A percentile compares a stretch with the other conserved stretches of the same genome.
Evolutionary conservation across 352 stramenopile species (phyloP).

Genomic region (Phytophthora pseudosyringae): DNA sequence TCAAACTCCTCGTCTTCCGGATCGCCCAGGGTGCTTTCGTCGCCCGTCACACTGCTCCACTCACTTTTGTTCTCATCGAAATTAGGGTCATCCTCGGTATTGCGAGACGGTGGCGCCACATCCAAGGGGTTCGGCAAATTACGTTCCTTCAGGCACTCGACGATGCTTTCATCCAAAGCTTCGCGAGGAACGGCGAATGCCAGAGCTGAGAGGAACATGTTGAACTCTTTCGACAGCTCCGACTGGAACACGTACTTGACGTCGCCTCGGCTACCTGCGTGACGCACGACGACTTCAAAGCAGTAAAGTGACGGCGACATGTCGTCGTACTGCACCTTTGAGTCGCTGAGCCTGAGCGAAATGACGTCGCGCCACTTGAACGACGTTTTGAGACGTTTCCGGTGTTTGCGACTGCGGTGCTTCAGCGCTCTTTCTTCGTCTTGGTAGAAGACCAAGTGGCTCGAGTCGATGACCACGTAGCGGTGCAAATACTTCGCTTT

Average conservation of each 20-base stretch:
- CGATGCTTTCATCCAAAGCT: constrained; percentile 67
- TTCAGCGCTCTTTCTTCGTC: constrained; percentile 82
- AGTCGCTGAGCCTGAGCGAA: constrained; percentile 62
- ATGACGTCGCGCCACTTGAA: constrained; percentile 79
- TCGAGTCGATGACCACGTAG: constrained; percentile 80
- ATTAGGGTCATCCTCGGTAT: constrained; percentile 46
- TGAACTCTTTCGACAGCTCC: constrained; percentile 76
- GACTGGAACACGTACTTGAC: constrained; percentile 87
- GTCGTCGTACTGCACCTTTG: constrained; percentile 84
- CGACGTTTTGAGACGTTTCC: constrained; percentile 80
- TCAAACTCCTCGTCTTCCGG: constrained; percentile 85
- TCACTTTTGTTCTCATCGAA: constrained; percentile 79
- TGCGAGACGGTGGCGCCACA: constrained; percentile 25
- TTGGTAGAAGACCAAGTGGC: constrained; percentile 82
- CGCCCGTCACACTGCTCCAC: constrained; percentile 85
- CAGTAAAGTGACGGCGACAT: constrained; percentile 84
- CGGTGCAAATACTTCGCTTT: constrained; percentile 83
- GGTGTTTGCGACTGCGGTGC: constrained; percentile 75
- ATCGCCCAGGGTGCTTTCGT: constrained; percentile 83
- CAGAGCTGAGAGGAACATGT: constrained; percentile 75
- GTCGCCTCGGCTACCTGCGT: constrained; percentile 53
- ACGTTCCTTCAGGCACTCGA: constrained; percentile 67
- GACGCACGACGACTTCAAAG: constrained; percentile 73
- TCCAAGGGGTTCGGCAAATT: constrained; percentile 67
- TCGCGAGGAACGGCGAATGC: constrained; percentile 73